Evolutionary conservation across 2,329 filamentous ascomycete species (phyloP).

Genomic region (Ceratocystis smalleyi): DNA sequence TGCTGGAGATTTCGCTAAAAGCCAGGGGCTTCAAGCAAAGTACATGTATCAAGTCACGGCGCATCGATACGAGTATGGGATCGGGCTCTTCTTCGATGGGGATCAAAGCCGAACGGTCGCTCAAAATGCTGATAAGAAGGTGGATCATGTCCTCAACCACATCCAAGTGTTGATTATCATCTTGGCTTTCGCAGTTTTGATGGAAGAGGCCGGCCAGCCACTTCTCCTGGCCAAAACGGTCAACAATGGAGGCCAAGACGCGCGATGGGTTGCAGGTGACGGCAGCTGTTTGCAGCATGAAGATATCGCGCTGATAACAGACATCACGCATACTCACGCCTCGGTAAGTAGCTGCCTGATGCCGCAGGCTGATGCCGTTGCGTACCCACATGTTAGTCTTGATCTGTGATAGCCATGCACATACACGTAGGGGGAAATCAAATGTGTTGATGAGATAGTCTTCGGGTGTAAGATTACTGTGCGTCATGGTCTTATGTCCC

Average conservation of each 20-base stretch:
- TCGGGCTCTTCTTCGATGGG: conserved; percentile 45
- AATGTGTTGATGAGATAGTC: conserved; percentile 78
- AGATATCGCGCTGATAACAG: conserved; percentile 86
- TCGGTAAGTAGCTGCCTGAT: conserved; percentile 87
- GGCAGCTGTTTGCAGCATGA: conserved; percentile 79
- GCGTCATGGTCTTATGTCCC: conserved; percentile 41
- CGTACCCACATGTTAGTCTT: conserved; percentile 97
- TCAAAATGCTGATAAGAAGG: conserved; percentile 76
- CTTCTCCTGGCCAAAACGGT: conserved; percentile 73
- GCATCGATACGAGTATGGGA: conserved; percentile 55
- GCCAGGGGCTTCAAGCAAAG: conserved; percentile 93
- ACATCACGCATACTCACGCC: conserved; percentile 82
- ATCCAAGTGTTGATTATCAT: conserved; percentile 78
- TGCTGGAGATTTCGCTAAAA: conserved; percentile 77
- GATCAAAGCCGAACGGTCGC: conserved; percentile 69
- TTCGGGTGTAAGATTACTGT: conserved; percentile 44
- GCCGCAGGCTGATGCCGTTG: conserved; percentile 86
- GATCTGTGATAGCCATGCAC: conserved; percentile 94
- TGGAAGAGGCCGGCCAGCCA: conserved; percentile 80
- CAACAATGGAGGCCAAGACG: conserved; percentile 76
- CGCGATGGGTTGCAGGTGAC: conserved; percentile 71
- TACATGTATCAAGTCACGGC: conserved; percentile 81
- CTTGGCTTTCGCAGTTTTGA: conserved; percentile 55
- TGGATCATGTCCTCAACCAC: conserved; percentile 94
- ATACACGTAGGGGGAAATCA: conserved; percentile 84